Evolutionary conservation across 73 alveolate species (phyloP).

Genomic region (Breviolum minutum): DNA sequence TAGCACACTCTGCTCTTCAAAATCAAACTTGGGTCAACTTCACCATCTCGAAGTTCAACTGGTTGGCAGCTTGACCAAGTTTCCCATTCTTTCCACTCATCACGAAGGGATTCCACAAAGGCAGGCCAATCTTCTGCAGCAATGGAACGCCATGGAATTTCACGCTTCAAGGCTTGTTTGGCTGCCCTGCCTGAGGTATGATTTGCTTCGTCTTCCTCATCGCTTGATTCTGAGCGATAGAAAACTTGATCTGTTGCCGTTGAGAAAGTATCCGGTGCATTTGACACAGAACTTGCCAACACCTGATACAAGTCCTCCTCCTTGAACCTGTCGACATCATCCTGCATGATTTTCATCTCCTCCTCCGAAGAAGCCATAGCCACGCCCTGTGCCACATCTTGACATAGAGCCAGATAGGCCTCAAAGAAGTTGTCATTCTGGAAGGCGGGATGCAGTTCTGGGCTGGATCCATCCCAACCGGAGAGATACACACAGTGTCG

Average conservation of each 20-base stretch:
- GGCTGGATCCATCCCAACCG: conserved; percentile 31
- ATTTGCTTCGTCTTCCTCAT: not conserved
- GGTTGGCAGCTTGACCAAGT: not conserved
- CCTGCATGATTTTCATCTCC: no score
- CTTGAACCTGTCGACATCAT: not conserved
- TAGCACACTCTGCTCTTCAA: conserved; percentile 2
- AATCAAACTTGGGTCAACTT: not conserved
- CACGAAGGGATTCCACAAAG: not conserved
- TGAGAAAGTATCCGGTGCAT: not conserved
- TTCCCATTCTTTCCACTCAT: conserved; percentile 51
- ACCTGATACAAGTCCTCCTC: not conserved
- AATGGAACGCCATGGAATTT: conserved; percentile 48
- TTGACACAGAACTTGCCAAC: not conserved
- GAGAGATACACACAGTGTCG: not conserved
- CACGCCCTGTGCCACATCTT: not conserved
- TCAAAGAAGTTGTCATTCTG: not conserved
- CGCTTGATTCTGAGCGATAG: not conserved
- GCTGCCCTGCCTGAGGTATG: not conserved
- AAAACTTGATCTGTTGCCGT: not conserved
- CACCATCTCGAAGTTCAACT: not conserved
- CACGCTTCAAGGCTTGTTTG: conserved; percentile 42
- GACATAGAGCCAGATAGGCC: not conserved
- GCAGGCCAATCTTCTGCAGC: not conserved
- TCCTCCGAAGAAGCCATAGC: no score
- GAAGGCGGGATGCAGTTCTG: conserved; percentile 25